A percentile compares a stretch with the other conserved stretches of the same genome.
Evolutionary conservation across 2,329 filamentous ascomycete genomes (phyloP).

Genomic region (Xylaria sp.): DNA sequence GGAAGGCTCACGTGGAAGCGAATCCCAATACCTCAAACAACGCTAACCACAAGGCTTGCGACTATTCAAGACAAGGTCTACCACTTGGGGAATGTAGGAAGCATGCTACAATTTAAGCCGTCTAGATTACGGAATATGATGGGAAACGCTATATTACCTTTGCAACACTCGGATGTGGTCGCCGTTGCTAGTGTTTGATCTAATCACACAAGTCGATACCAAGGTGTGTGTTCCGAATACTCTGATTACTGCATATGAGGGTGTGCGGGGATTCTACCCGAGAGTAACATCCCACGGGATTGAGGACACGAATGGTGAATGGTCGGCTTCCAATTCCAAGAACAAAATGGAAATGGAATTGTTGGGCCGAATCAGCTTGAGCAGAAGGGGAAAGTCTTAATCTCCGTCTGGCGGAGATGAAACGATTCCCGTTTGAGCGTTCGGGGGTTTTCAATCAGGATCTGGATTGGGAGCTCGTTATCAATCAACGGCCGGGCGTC

Average conservation of each 20-base stretch:
- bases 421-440: conserved; percentile 25
- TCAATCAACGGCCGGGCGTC: conserved; percentile 29
- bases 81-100: background rate
- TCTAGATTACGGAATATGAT: background rate
- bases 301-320: conserved; percentile 6
- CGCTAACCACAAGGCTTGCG: background rate
- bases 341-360: conserved; percentile 18
- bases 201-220: background rate
- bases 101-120: background rate
- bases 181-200: background rate
- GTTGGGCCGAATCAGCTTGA: conserved; percentile 14
- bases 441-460: conserved; percentile 14
- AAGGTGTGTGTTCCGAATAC: too few species aligned
- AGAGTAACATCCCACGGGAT: conserved; percentile 25
- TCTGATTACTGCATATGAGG: too few species aligned
- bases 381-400: conserved; percentile 36
- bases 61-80: too few species aligned
- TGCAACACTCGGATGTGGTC: background rate
- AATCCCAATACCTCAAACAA: background rate
- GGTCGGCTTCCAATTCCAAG: conserved; percentile 8
- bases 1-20: background rate
- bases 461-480: conserved; percentile 9
- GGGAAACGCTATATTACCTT: background rate
- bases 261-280: conserved; percentile 10
- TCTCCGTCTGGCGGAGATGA: conserved; percentile 31